phyloP scores from a whole-genome alignment of 2,329 filamentous ascomycete species.

The Neofusicoccum sp. region DNA sequence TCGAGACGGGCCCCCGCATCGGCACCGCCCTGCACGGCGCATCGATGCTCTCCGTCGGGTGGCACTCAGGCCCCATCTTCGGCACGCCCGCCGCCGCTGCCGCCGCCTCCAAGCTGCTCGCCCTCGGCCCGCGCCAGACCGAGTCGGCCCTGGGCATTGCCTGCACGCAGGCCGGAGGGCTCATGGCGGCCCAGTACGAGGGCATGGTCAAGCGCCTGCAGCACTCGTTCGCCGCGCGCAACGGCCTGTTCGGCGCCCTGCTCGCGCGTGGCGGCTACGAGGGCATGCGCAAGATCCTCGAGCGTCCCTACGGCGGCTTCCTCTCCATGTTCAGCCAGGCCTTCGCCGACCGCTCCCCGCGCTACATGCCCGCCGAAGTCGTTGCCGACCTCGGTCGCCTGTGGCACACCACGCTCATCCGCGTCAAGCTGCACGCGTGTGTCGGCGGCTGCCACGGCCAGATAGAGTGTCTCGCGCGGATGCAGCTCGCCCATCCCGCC shows the following conservation, averaged over 20 bases:
- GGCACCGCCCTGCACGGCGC: constrained; percentile 39
- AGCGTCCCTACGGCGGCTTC: constrained; percentile 44
- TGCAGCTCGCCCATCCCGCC: constrained; percentile 32
- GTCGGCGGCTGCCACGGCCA: constrained; percentile 39
- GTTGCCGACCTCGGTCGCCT: constrained; percentile 33
- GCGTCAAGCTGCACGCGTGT: constrained; percentile 39
- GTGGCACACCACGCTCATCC: constrained; percentile 38
- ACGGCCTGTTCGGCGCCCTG: constrained; percentile 42
- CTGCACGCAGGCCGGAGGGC: constrained; percentile 40
- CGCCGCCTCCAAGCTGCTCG: constrained; percentile 33
- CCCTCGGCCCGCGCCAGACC: constrained; percentile 27
- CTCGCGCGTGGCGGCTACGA: constrained; percentile 40
- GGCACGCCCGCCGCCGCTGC: constrained; percentile 39
- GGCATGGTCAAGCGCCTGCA: constrained; percentile 48
- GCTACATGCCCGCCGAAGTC: constrained; percentile 29
- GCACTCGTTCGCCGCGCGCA: constrained; percentile 47
- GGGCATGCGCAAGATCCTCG: constrained; percentile 44
- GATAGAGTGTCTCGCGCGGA: constrained; percentile 34
- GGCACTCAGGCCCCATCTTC: constrained; percentile 43
- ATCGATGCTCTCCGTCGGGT: constrained; percentile 40
- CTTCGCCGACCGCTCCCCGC: constrained; percentile 28
- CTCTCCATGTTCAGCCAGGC: constrained; percentile 40
- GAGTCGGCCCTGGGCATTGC: constrained; percentile 42
- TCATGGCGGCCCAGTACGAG: constrained; percentile 46
- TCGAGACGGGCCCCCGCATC: constrained; percentile 41